Conservation (phyloP, 2,329 filamentous ascomycete genomes). For the Endocalyx cinctus region DNA sequence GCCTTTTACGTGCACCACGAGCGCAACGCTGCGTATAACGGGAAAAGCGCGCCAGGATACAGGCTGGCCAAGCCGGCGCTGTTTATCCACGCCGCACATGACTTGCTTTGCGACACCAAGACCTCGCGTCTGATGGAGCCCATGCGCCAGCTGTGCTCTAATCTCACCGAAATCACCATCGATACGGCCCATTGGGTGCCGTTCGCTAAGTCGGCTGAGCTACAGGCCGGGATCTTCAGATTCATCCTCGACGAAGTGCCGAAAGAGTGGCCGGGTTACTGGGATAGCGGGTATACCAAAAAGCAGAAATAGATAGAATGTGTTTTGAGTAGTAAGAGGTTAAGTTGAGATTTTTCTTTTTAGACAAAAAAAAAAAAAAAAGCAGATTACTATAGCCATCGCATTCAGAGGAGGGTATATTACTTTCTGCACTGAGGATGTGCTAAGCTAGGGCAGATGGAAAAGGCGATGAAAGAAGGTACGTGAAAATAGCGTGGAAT, state of each 20-base stretch:
- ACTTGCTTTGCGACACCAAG: conserved; percentile 31
- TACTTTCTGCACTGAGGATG: too few species aligned
- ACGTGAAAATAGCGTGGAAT: too few species aligned
- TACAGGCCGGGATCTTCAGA: conserved; percentile 19
- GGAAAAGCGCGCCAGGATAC: conserved; percentile 20
- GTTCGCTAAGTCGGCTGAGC: conserved; percentile 22
- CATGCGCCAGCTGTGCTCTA: conserved; percentile 28
- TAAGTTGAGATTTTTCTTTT: too few species aligned
- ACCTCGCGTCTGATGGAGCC: conserved; percentile 28
- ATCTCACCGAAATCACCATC: conserved; percentile 33
- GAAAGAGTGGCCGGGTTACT: conserved; percentile 13
- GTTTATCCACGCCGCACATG: conserved; percentile 32
- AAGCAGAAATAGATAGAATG: neutral
- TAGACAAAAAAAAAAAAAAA: too few species aligned
- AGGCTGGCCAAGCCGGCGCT: conserved; percentile 26
- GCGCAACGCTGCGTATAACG: conserved; percentile 34
- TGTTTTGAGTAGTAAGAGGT: too few species aligned
- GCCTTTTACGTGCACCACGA: conserved; percentile 37
- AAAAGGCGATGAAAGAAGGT: too few species aligned
- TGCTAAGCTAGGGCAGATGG: too few species aligned
- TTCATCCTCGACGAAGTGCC: conserved; percentile 16
- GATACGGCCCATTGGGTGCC: conserved; percentile 32
- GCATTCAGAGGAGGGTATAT: too few species aligned
- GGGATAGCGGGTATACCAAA: conserved; percentile 14
- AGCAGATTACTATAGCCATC: too few species aligned